phyloP scores from a whole-genome alignment of 148 eudicot genomes.

The Rhododendron simsii region DNA sequence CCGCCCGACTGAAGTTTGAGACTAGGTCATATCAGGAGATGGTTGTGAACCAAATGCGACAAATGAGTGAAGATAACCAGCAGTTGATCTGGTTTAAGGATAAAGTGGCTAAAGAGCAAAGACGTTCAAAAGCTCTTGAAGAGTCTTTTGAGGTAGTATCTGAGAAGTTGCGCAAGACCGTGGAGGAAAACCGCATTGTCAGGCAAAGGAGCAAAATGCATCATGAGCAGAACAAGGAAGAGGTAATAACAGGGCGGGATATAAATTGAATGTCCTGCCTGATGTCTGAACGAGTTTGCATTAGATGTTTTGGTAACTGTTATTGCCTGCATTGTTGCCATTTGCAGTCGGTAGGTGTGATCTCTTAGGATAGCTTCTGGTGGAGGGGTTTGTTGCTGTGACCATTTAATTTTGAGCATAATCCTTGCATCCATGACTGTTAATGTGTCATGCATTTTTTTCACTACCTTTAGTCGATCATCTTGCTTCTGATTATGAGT shows the following conservation, averaged over 20 bases:
- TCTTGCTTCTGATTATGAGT: neutral
- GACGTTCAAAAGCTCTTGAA: conserved; percentile 41
- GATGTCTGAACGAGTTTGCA: neutral
- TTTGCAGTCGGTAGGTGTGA: neutral
- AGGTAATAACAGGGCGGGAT: conserved; percentile 33
- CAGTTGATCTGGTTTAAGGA: conserved; percentile 50
- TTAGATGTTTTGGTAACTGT: neutral
- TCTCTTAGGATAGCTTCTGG: neutral
- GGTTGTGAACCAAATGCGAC: conserved; percentile 53
- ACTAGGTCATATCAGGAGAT: conserved; percentile 55
- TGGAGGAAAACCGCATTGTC: conserved; percentile 49
- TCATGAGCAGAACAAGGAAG: conserved; percentile 52
- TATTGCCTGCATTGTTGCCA: neutral
- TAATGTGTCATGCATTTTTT: neutral
- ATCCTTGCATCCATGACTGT: neutral
- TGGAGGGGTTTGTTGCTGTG: neutral
- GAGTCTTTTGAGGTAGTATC: conserved; percentile 34
- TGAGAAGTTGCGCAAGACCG: conserved; percentile 45
- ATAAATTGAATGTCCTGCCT: neutral
- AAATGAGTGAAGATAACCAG: conserved; percentile 80
- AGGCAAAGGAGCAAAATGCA: conserved; percentile 48
- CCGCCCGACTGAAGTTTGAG: conserved; percentile 55
- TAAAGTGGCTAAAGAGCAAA: conserved; percentile 47
- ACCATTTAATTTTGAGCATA: neutral
- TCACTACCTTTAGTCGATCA: neutral